Base-by-base conservation (phyloP, 225 moss, liverwort and hornwort genomes). In the Ulota crispa region DNA sequence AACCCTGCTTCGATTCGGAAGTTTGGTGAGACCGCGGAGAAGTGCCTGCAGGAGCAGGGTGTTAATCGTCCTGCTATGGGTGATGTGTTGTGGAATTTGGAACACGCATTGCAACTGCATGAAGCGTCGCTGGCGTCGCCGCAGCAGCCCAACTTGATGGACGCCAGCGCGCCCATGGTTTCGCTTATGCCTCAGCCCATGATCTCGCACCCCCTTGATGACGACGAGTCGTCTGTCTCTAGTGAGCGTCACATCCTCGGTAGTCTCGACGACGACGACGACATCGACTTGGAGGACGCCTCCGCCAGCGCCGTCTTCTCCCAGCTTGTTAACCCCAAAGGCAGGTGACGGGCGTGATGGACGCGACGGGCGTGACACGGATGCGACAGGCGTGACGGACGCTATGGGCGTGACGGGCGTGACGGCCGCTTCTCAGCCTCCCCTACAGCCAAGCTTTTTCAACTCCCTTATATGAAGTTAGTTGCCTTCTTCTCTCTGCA, bases 1-100 rank as follows among this genome's bases (percentile, higher is more conserved):
- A 91, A 87, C 55, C 89, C 89, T 0, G 91, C 88, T 12, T 93
- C 92, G 2, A 70, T 97, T 43, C 90, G 90, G 70, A 95, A 95
- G 91, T 97, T 95, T 21, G 95, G 97, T 6, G 95, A 97, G 53
- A 97, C 93, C 4, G 95, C 97, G 0, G 97, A 97, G 88, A 97
- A 97, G 83, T 97, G 97, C 66, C 59, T 97, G 69, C 91, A 92
- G 45, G 97, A 97, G 76, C 92, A 92, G 78, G 97, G 97, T 8
- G 82, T 95, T 26, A 95, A 97, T 28, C 86, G 97, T 63, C 95
- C 97, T 0, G 93, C 95, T 45, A 97, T 97, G 91, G 97, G 95
- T 12, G 97, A 97, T 63, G 97, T 97, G 62, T 70, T 95, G n/a
- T 95, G 97, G 97, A 95, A 97, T 66, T 82, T 97, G 79, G 97